phyloP scores from a whole-genome alignment of 176 grass and related monocot species.

The Carex scoparia region DNA sequence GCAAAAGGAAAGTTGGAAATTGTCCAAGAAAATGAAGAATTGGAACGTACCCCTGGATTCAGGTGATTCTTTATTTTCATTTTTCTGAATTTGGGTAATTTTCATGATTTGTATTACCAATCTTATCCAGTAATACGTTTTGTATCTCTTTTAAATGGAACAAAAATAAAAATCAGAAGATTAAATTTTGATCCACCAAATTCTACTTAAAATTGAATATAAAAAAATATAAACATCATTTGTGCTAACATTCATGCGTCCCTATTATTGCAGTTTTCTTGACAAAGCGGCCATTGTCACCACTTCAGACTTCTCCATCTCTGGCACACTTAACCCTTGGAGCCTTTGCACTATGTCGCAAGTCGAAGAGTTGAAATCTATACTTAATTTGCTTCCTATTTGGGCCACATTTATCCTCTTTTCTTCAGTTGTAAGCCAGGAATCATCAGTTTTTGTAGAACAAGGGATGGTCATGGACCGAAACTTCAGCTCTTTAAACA shows the following conservation, averaged over 20 bases:
- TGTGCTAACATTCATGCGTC: neutral
- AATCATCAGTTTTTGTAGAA: constrained; percentile 70
- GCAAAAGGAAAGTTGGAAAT: constrained; percentile 41
- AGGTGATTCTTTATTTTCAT: constrained; percentile 32
- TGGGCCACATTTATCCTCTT: constrained; percentile 70
- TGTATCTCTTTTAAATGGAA: neutral
- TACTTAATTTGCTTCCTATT: constrained; percentile 75
- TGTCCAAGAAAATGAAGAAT: constrained; percentile 57
- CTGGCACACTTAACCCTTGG: constrained; percentile 46
- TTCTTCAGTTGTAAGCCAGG: constrained; percentile 63
- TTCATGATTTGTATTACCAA: constrained; percentile 2
- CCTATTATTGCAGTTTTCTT: constrained; percentile 47
- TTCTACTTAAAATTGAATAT: neutral
- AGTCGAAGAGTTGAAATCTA: constrained; percentile 77
- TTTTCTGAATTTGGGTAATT: constrained; percentile 10
- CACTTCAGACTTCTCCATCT: constrained; percentile 22
- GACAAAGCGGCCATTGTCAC: constrained; percentile 66
- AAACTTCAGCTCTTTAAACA: constrained; percentile 41
- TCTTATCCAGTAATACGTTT: neutral
- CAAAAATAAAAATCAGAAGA: neutral
- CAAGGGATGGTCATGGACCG: constrained; percentile 69
- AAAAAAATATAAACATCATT: neutral
- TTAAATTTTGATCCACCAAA: neutral
- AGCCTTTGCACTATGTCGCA: constrained; percentile 79
- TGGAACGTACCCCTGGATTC: constrained; percentile 62